Evolutionary conservation across 352 stramenopile species (phyloP).

Genomic region (Globisporangium paroecandrum): DNA sequence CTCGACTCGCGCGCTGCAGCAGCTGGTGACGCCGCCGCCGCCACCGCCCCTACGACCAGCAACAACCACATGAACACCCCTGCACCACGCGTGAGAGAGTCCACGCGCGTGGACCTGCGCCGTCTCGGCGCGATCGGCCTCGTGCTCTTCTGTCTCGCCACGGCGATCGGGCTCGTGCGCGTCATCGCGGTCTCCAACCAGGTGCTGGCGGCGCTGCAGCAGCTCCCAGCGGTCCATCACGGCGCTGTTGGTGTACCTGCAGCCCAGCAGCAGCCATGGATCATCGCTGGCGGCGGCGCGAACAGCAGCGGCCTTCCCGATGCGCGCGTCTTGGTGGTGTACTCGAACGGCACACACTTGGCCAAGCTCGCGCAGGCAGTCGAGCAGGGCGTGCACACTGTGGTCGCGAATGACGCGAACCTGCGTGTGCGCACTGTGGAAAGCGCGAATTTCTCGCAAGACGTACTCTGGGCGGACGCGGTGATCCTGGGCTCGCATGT

Average conservation of each 20-base stretch:
- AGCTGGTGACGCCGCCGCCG: neutral
- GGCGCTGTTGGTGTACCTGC: neutral
- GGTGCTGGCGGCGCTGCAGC: conserved; percentile 37
- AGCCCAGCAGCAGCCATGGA: neutral
- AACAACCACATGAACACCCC: neutral
- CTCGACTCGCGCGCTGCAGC: conserved; percentile 5
- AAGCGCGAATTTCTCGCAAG: conserved; percentile 69
- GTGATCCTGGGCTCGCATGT: conserved; percentile 84
- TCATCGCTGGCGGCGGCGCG: neutral
- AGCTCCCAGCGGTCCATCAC: conserved; percentile 14
- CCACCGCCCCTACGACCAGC: neutral
- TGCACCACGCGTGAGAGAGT: conserved; percentile 3
- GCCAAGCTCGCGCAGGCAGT: conserved; percentile 68
- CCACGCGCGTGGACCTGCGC: conserved; percentile 18
- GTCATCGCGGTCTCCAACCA: conserved; percentile 23
- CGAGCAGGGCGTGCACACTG: conserved; percentile 37
- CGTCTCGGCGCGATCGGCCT: conserved; percentile 18
- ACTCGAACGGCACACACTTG: conserved; percentile 67
- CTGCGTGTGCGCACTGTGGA: conserved; percentile 54
- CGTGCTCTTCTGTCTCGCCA: conserved; percentile 21
- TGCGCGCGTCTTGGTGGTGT: conserved; percentile 67
- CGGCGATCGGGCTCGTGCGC: conserved; percentile 16
- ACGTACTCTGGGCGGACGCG: conserved; percentile 82
- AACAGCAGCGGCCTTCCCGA: neutral
- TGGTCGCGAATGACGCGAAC: conserved; percentile 29